phyloP scores from a whole-genome alignment of 2,329 filamentous ascomycete genomes.

The Penicillium sp. region DNA sequence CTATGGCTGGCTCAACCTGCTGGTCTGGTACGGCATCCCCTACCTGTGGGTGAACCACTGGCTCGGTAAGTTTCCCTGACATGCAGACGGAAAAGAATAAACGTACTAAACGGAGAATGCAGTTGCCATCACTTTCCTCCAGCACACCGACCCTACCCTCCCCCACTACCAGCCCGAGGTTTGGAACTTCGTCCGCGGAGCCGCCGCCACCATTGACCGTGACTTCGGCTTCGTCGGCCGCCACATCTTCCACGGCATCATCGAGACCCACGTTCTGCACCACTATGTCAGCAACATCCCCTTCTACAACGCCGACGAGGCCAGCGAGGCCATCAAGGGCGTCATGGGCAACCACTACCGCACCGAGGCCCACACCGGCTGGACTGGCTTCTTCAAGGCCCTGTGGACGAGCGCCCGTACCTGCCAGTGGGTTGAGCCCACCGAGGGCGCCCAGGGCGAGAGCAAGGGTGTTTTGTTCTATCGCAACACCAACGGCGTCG shows the following conservation, averaged over 20 bases:
- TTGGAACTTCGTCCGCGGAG: conserved; percentile 93
- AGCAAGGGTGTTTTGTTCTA: conserved; percentile 87
- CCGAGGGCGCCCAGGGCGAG: conserved; percentile 73
- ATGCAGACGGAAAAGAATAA: not conserved
- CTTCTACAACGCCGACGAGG: conserved; percentile 95
- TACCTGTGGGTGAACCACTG: conserved; percentile 99
- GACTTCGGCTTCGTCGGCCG: conserved; percentile 96
- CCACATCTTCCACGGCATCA: conserved; percentile 87
- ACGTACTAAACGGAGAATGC: conserved; percentile 15
- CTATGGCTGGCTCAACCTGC: conserved; percentile 81
- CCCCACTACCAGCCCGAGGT: conserved; percentile 84
- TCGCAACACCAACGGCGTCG: conserved; percentile 88
- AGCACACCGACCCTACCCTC: conserved; percentile 92
- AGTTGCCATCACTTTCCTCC: conserved; percentile 96
- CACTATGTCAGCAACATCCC: conserved; percentile 96
- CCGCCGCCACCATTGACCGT: conserved; percentile 92
- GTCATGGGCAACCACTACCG: conserved; percentile 97
- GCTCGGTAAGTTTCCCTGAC: conserved; percentile 68
- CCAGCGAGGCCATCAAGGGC: conserved; percentile 86
- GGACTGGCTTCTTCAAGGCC: conserved; percentile 77
- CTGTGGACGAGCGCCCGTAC: conserved; percentile 76
- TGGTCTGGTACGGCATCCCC: conserved; percentile 91
- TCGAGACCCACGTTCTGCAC: conserved; percentile 96
- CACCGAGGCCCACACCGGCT: conserved; percentile 71
- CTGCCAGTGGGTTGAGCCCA: conserved; percentile 98